phyloP scores from a whole-genome alignment of 208 protist genomes.

The Angomonas ambiguus region DNA sequence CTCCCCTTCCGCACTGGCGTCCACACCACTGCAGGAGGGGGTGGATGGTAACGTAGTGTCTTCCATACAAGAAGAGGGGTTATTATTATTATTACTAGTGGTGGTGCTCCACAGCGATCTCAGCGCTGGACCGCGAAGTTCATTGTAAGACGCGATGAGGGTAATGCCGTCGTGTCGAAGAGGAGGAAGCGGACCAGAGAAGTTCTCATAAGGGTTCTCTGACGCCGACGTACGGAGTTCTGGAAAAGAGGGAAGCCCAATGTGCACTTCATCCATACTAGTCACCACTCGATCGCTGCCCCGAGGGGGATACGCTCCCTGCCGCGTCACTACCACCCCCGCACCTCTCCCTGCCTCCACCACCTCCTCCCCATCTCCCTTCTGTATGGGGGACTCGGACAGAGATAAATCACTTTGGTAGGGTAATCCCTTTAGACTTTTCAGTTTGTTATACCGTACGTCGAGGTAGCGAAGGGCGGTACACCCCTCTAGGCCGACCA shows the following conservation, averaged over 20 bases:
- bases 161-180: conserved; percentile 8
- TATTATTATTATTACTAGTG: no score
- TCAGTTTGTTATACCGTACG: conserved; percentile 26
- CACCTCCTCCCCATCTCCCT: not conserved
- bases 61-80: no score
- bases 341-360: not conserved
- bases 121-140: conserved; percentile 9
- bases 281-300: not conserved
- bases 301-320: not conserved
- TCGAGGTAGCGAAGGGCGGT: conserved; percentile 24
- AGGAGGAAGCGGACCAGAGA: not conserved
- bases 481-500: conserved; percentile 26
- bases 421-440: conserved; percentile 23
- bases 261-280: not conserved
- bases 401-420: no score
- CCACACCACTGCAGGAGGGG: no score
- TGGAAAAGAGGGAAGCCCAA: not conserved
- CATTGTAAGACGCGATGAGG: conserved; percentile 13
- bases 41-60: no score
- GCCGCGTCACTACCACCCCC: not conserved
- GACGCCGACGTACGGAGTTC: no score
- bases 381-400: not conserved
- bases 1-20: not conserved
- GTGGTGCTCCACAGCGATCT: conserved; percentile 7
- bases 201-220: not conserved